Conservation (phyloP, 371 early-diverging fungal species). For the Lichtheimia hyalospora region DNA sequence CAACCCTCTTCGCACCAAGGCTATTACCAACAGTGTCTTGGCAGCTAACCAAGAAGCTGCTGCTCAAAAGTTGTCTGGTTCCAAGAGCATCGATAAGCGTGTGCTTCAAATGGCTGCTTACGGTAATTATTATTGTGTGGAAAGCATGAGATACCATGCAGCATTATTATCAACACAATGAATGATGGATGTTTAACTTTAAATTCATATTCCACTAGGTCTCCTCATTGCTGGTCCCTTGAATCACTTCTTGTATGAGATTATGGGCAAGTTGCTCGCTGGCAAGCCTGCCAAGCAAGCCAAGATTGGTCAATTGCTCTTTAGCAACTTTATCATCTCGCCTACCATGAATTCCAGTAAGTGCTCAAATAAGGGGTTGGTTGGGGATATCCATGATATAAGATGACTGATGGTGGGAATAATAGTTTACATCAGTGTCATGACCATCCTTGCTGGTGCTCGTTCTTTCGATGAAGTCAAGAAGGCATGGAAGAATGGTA, state of each 20-base stretch:
- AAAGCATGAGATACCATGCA: background rate
- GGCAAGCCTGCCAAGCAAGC: constrained; percentile 58
- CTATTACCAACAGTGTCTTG: constrained; percentile 74
- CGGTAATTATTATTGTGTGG: constrained; percentile 37
- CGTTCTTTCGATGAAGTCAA: constrained; percentile 52
- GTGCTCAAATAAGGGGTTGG: constrained; percentile 8
- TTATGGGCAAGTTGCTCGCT: constrained; percentile 63
- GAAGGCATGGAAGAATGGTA: constrained; percentile 55
- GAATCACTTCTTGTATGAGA: constrained; percentile 69
- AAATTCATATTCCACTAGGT: constrained; percentile 22
- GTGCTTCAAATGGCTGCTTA: constrained; percentile 82
- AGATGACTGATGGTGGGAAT: constrained; percentile 1
- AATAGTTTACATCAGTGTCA: constrained; percentile 77
- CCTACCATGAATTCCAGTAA: constrained; percentile 81
- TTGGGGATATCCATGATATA: background rate
- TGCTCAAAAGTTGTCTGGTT: constrained; percentile 71
- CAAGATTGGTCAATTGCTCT: constrained; percentile 65
- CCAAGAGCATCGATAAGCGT: constrained; percentile 60
- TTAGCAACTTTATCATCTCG: constrained; percentile 71
- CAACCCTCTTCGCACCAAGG: constrained; percentile 78
- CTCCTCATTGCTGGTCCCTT: constrained; percentile 71
- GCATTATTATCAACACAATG: background rate
- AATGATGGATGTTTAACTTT: no score
- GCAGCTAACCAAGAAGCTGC: constrained; percentile 78
- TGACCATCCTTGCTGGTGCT: constrained; percentile 80